phyloP scores from a whole-genome alignment of 1,284 basidiomycete genomes.

The Fomitopsis pinicola region DNA sequence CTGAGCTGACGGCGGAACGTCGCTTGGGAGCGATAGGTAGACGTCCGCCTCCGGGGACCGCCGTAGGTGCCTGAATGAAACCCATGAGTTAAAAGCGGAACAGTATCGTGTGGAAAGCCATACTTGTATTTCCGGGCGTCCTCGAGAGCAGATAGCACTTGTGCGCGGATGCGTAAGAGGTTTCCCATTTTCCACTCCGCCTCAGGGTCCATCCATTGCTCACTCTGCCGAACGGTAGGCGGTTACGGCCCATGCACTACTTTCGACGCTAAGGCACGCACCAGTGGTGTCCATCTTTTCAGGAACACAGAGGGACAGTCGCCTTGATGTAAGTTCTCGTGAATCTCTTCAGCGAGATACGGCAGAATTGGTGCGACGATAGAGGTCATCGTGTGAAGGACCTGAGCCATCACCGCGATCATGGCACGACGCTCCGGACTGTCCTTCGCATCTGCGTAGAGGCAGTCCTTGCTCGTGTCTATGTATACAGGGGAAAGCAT shows the following conservation, averaged over 20 bases:
- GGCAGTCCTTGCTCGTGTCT: conserved; percentile 86
- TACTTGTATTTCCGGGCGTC: conserved; percentile 68
- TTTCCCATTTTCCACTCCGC: conserved; percentile 56
- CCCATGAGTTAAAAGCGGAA: neutral
- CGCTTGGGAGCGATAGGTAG: neutral
- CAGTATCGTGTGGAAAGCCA: conserved; percentile 14
- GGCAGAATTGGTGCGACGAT: conserved; percentile 88
- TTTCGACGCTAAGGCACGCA: conserved; percentile 27
- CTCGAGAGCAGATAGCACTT: conserved; percentile 63
- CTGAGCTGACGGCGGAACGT: neutral
- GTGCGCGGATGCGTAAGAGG: conserved; percentile 50
- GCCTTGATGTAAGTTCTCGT: conserved; percentile 40
- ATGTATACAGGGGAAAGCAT: conserved; percentile 85
- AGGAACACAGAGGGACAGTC: conserved; percentile 54
- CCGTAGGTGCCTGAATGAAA: neutral
- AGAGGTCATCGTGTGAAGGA: conserved; percentile 64
- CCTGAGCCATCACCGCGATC: conserved; percentile 69
- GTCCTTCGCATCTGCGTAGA: conserved; percentile 71
- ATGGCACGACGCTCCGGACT: conserved; percentile 59
- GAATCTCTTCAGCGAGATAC: conserved; percentile 90
- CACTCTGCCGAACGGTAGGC: conserved; percentile 29
- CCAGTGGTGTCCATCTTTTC: conserved; percentile 50
- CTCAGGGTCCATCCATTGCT: conserved; percentile 50
- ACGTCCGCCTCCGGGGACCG: neutral
- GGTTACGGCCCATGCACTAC: neutral